A percentile compares a stretch with the other conserved stretches of the same genome.
phyloP scores from a whole-genome alignment of 371 early-diverging fungal species.

The Thermomucor indicae-seudaticae region DNA sequence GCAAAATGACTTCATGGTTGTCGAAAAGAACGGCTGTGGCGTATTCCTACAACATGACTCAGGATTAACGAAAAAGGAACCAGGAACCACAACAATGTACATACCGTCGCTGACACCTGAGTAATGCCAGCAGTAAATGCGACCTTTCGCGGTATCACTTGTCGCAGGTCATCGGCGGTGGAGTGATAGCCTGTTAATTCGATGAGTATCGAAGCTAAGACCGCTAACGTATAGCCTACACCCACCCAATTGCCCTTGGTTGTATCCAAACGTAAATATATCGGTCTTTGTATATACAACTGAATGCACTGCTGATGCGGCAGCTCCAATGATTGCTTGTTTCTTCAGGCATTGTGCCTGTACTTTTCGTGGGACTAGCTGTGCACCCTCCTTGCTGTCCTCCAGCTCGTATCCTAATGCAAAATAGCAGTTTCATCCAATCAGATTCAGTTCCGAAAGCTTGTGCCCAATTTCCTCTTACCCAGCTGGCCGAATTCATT shows the following conservation, averaged over 20 bases:
- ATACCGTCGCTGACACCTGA: constrained; percentile 49
- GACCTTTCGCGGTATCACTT: constrained; percentile 48
- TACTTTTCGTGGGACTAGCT: constrained; percentile 56
- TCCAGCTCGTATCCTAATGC: constrained; percentile 47
- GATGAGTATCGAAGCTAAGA: background rate
- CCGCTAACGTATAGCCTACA: background rate
- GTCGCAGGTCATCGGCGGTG: constrained; percentile 36
- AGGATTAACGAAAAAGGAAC: background rate
- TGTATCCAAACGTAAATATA: constrained; percentile 72
- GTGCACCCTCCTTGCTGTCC: constrained; percentile 34
- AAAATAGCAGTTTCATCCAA: background rate
- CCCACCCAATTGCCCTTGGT: constrained; percentile 73
- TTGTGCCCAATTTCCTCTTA: constrained; percentile 5
- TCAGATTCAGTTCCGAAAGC: background rate
- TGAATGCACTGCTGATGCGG: constrained; percentile 71
- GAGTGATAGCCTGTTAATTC: constrained; percentile 39
- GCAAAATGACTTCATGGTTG: constrained; percentile 42
- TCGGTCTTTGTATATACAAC: constrained; percentile 54
- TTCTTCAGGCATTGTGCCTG: constrained; percentile 50
- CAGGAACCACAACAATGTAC: background rate
- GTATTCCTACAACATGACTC: constrained; percentile 31
- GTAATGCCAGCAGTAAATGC: constrained; percentile 39
- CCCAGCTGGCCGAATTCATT: constrained; percentile 68
- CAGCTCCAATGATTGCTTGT: constrained; percentile 54
- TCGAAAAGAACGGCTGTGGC: constrained; percentile 50